Evolutionary conservation across 306 rosid species (phyloP).

Genomic region (Cucumis melo): DNA sequence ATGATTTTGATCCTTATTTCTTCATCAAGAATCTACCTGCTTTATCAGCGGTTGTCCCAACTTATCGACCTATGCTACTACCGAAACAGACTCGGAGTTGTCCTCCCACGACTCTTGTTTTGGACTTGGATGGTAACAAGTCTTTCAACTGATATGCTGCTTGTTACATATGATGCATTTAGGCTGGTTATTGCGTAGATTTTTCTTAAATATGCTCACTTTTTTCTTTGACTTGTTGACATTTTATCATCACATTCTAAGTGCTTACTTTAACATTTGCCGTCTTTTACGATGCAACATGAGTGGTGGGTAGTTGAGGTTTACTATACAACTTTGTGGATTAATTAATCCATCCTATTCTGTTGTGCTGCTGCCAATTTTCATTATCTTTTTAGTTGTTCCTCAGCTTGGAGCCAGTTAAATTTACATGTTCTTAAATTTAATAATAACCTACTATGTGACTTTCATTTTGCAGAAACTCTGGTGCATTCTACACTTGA

Average conservation of each 20-base stretch:
- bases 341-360: neutral
- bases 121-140: constrained; percentile 93
- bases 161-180: neutral
- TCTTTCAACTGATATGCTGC: neutral
- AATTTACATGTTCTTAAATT: neutral
- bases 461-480: constrained; percentile 59
- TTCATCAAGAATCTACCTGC: constrained; percentile 92
- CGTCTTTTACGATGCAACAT: neutral
- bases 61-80: constrained; percentile 70
- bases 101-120: constrained; percentile 82
- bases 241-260: neutral
- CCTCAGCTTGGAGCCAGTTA: neutral
- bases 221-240: neutral
- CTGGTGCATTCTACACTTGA: constrained; percentile 92
- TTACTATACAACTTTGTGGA: neutral
- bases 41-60: constrained; percentile 78
- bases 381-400: neutral
- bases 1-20: constrained; percentile 86
- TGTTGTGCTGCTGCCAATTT: neutral
- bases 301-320: neutral
- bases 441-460: neutral
- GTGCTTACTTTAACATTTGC: neutral
- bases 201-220: neutral
- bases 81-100: constrained; percentile 99
- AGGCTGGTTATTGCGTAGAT: neutral